phyloP scores from a whole-genome alignment of 2,329 filamentous ascomycete species.

The Hypoxylon sp. region DNA sequence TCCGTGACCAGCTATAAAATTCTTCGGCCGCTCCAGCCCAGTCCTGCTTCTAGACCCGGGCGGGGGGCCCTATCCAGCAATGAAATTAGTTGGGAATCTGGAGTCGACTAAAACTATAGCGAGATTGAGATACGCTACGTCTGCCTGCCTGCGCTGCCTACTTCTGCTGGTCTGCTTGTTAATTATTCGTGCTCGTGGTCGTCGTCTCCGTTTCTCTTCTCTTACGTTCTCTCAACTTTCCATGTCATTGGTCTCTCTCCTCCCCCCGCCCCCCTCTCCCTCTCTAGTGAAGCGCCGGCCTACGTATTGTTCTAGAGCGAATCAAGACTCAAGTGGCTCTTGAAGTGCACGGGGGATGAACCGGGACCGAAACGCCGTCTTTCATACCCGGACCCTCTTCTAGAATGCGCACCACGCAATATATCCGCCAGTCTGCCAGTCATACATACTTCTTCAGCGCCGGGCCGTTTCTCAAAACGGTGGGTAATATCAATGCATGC shows the following conservation, averaged over 20 bases:
- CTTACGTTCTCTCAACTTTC: too few species aligned
- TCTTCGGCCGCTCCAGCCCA: conserved; percentile 1
- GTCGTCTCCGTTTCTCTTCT: not conserved
- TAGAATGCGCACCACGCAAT: not conserved
- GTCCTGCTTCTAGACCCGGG: conserved; percentile 11
- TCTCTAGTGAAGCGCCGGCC: not conserved
- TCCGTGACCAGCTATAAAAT: conserved; percentile 6
- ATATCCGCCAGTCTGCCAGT: not conserved
- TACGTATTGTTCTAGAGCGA: not conserved
- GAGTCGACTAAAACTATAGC: not conserved
- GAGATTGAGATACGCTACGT: not conserved
- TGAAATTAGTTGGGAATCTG: not conserved
- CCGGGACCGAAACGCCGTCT: conserved; percentile 12
- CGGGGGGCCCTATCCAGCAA: not conserved
- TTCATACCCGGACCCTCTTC: not conserved
- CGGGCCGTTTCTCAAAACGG: conserved; percentile 11
- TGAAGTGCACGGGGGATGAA: not conserved
- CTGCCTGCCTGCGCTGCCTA: too few species aligned
- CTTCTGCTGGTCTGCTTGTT: too few species aligned
- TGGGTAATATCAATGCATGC: conserved; percentile 18
- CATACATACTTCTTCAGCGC: conserved; percentile 9
- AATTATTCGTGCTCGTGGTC: too few species aligned
- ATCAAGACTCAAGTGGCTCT: not conserved
- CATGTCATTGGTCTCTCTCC: too few species aligned
- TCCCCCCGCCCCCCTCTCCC: not conserved